Conservation (phyloP, 139 green algal genomes). For the Ettlia oleoabundans region DNA sequence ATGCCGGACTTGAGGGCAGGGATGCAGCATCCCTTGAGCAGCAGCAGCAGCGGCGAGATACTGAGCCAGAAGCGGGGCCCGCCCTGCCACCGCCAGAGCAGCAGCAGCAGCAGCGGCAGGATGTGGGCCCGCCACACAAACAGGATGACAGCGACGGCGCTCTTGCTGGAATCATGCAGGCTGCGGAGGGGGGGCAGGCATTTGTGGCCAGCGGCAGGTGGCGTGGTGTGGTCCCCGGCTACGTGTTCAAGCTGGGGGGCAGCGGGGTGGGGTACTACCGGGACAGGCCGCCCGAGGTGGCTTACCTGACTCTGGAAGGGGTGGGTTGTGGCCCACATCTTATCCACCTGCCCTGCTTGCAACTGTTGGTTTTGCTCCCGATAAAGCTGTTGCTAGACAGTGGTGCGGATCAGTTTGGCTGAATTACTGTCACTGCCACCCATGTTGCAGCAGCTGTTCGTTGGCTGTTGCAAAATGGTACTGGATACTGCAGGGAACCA, state of each 20-base stretch:
- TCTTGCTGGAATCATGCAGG: background rate
- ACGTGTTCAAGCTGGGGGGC: conserved; percentile 33
- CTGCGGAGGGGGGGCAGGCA: background rate
- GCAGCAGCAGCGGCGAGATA: background rate
- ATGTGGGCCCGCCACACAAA: background rate
- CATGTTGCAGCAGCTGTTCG: too few relatives aligned
- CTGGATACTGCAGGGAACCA: too few relatives aligned
- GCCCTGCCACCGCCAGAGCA: background rate
- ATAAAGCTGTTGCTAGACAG: too few relatives aligned
- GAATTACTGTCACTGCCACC: too few relatives aligned
- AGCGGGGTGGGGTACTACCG: conserved; percentile 30
- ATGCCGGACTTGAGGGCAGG: background rate
- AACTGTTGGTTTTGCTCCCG: too few relatives aligned
- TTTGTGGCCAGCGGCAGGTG: conserved; percentile 13
- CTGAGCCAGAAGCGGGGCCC: background rate
- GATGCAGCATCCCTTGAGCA: background rate
- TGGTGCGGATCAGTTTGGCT: too few relatives aligned
- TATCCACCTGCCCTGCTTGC: too few relatives aligned
- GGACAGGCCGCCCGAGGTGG: background rate
- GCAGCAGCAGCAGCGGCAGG: background rate
- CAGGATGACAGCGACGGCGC: background rate
- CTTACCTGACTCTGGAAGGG: background rate
- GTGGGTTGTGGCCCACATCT: conserved; percentile 1
- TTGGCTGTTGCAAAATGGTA: too few relatives aligned
- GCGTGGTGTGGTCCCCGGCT: conserved; percentile 21